Base-by-base conservation (phyloP, 1,284 basidiomycete genomes). In the Anthracocystis setariae region DNA sequence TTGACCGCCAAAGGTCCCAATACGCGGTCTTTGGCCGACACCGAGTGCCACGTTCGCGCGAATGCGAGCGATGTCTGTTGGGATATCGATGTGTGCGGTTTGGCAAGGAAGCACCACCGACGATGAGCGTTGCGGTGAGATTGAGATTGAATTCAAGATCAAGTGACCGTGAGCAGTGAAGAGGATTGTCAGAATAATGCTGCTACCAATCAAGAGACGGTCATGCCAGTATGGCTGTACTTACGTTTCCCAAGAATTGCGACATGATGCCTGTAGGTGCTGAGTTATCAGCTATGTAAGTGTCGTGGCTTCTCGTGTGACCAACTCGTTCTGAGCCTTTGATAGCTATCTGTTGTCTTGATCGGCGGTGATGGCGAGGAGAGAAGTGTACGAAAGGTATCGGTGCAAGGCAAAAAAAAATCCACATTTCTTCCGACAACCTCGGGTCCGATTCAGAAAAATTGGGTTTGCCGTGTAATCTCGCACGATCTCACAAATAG, bases 41-140 rank as follows among this genome's bases (percentile, higher is more conserved):
- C 92, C 72, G 93, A 92, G 84, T 98, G 94, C 96, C 95, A 99
- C 48, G 93, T 90, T 46, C 94, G 87, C 18, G 92, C 90, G 79
- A 94, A 94, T 0, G 93, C 94, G 66, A 98, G 88, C 3, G 91
- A 90, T 38, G 96, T 95, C 94, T 98, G 76, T 46, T 17, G 15
- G 7, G 21, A 3, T 12, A 4, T 8, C 20, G 10, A 24, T 39
- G 35, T 21, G 29, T 5, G 32, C 8, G 50, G 21, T 44, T 18
- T 24, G 10, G 59, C 15, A 15, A 37, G n/a, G 7, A 15, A 5
- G n/a, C 17, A 17, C 17, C 15, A 9, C 13, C 13, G 15, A 15
- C 5, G 12, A 18, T 18, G 20, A 21, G n/a, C 20, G 39, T 21
- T 21, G 39, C 18, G 20, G n/a, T 18, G 39, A 42, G n/a, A 7